Conservation (phyloP, 2,329 filamentous ascomycete genomes). For the Calonectria montana region DNA sequence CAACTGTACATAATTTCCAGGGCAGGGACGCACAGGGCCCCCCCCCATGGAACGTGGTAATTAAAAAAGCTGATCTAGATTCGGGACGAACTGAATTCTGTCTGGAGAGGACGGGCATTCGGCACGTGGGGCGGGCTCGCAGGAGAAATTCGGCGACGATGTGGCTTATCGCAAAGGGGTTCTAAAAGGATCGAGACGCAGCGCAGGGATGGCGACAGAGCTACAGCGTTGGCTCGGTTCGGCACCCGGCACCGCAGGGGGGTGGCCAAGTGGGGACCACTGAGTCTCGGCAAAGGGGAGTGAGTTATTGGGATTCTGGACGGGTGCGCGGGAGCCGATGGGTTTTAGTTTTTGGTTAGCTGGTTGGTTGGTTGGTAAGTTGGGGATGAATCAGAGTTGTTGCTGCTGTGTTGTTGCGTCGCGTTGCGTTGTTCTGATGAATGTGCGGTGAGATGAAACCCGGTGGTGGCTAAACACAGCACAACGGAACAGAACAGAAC, state of each 20-base stretch:
- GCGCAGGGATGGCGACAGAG: slow-evolving; percentile 24
- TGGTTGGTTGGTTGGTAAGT: too few species aligned
- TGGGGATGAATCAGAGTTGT: too few species aligned
- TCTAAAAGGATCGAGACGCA: neutral
- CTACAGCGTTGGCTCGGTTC: neutral
- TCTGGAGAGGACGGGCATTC: neutral
- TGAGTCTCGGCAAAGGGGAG: neutral
- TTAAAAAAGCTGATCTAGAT: neutral
- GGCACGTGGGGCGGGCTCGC: neutral
- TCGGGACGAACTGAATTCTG: neutral
- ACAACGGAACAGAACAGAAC: too few species aligned
- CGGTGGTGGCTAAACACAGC: too few species aligned
- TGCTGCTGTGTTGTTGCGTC: too few species aligned
- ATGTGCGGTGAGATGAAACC: too few species aligned
- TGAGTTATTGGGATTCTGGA: too few species aligned
- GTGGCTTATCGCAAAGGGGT: neutral
- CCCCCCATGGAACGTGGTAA: neutral
- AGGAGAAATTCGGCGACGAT: neutral
- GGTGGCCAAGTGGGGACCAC: neutral
- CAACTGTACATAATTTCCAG: neutral
- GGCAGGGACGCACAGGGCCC: neutral
- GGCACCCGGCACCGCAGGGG: slow-evolving; percentile 1
- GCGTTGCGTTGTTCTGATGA: too few species aligned
- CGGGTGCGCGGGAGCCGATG: too few species aligned
- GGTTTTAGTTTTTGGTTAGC: too few species aligned